Base-by-base conservation (phyloP, 495 filamentous ascomycete species). In the Neurospora terricola region DNA sequence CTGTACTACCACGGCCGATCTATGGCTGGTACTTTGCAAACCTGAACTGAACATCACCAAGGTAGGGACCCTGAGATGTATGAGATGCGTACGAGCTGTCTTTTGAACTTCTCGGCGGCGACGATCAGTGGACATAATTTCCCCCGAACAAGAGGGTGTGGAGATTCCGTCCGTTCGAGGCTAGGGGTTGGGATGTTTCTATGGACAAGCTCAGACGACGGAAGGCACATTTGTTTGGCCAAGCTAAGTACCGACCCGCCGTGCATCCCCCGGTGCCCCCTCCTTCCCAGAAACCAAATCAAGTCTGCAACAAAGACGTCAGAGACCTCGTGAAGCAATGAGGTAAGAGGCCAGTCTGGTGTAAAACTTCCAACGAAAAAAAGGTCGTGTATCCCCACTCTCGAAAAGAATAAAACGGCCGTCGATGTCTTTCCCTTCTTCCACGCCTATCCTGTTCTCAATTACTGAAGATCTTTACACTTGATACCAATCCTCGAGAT, bases 271-370 rank as follows among this genome's bases (percentile, higher is more conserved):
- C 40, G 6, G 42, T 43, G 42, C 42, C 42, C 42, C 54, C 54
- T 66, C 54, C 54, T 34, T 66, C 54, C 54, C 54, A 66, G 54
- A 18, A 66, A 3, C 27, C 27, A 66, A 30, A 62, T 62, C 54
- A 62, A 66, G 54, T 59, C 74, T 68, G 68, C 72, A 76, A 76
- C 72, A 70, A 76, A 71, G 74, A 76, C 74, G 74, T 76, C 74
- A 76, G 72, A 69, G 69, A 59, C 74, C 71, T 69, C 43, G 70
- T 38, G 59, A 72, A 62, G 38, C 34, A 68, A 30, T 45, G 30
- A 43, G 38, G 27, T 34, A 71, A n/a, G 68, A 36, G 38, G 30
- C 5, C 39, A 18, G 8, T 18, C 34, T 39, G 16, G n/a, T 69
- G 45, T 72, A 38, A 38, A 73, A 71, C 70, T 11, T 38, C 21